A percentile compares a stretch with the other conserved stretches of the same genome.
Conservation (phyloP, 2,329 filamentous ascomycete species). For the Colletotrichum coccodes region DNA sequence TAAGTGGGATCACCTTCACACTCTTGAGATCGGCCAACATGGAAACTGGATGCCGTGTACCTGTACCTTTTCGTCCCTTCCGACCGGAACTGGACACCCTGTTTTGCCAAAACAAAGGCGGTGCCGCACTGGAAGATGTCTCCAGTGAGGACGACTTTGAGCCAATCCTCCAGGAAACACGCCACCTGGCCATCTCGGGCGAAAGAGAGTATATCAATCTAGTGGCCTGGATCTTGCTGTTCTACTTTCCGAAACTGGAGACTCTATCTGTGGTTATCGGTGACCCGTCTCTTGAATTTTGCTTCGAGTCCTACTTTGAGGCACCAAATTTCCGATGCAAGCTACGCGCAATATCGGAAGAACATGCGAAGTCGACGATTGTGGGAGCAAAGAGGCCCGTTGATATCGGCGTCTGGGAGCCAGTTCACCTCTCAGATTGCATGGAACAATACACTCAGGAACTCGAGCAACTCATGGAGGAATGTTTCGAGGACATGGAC, state of each 20-base stretch:
- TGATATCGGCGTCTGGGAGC: neutral
- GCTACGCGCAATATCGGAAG: neutral
- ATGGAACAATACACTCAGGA: neutral
- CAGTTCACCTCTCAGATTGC: neutral
- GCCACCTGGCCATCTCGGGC: neutral
- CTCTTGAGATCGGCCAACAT: neutral
- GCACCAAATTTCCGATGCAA: slow-evolving; percentile 8
- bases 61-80: neutral
- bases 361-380: too few relatives aligned
- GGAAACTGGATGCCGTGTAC: neutral
- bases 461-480: neutral
- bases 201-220: neutral
- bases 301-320: neutral
- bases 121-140: neutral
- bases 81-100: neutral
- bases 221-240: neutral
- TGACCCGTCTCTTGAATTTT: neutral
- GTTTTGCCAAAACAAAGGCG: neutral
- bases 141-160: neutral
- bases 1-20: neutral
- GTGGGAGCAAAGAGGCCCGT: neutral
- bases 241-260: slow-evolving; percentile 8
- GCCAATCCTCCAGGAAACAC: neutral
- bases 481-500: neutral
- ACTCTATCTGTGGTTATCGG: neutral